Conservation (phyloP, 2,329 filamentous ascomycete genomes). For the Claviceps quebecensis region DNA sequence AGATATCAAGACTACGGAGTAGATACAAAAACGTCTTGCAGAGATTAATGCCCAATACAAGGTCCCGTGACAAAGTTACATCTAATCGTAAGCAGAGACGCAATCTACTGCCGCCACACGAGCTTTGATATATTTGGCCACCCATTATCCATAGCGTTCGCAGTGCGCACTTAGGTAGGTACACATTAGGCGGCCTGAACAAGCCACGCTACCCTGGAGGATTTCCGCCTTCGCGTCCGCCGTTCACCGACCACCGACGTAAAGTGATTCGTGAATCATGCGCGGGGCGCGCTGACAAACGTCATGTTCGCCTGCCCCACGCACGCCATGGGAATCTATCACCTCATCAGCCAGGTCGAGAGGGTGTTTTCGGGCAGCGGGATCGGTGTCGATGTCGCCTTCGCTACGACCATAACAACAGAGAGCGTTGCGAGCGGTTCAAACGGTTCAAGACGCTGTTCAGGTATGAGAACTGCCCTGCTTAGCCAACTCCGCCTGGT, state of each 20-base stretch:
- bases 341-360: not conserved
- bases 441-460: not conserved
- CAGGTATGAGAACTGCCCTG: not conserved
- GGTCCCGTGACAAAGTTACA: no score
- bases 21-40: no score
- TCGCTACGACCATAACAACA: not conserved
- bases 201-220: not conserved
- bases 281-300: slow-evolving; percentile 5
- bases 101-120: no score
- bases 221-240: not conserved
- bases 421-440: not conserved
- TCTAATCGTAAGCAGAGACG: no score
- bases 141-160: no score
- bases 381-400: not conserved
- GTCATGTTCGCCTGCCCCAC: slow-evolving; percentile 2
- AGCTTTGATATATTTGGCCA: no score
- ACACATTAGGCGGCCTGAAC: not conserved
- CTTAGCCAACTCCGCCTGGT: not conserved
- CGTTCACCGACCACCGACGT: no score
- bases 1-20: no score
- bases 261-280: not conserved
- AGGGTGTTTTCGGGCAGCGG: not conserved
- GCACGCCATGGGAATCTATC: not conserved
- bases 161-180: no score
- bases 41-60: no score